Conservation (phyloP, 768 basidiomycete genomes). For the Termitomyces sp. region DNA sequence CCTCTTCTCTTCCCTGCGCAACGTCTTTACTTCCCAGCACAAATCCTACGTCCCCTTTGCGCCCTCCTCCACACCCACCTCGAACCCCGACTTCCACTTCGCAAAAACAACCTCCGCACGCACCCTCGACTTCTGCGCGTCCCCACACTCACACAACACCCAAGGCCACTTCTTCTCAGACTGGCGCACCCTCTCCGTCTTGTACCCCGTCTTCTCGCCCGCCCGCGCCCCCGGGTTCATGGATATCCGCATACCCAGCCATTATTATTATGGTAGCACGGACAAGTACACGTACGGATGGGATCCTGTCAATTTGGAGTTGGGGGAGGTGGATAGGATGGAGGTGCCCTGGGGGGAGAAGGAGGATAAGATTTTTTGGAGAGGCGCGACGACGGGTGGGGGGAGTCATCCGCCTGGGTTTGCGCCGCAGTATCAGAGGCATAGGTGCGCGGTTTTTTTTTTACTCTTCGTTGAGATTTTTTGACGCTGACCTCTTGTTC, state of each 20-base stretch:
- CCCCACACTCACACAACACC: slow-evolving; percentile 79
- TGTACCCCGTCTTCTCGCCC: slow-evolving; percentile 95
- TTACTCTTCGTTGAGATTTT: too few species aligned
- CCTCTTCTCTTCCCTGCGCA: slow-evolving; percentile 75
- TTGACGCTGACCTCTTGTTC: background rate
- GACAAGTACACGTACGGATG: slow-evolving; percentile 87
- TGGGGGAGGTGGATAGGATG: slow-evolving; percentile 80
- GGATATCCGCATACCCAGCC: slow-evolving; percentile 93
- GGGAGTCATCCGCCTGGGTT: slow-evolving; percentile 87
- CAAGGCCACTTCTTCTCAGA: slow-evolving; percentile 99
- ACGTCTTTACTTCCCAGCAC: slow-evolving; percentile 34
- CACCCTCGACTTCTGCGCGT: slow-evolving; percentile 72
- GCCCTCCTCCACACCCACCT: too few species aligned
- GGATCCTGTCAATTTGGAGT: slow-evolving; percentile 72
- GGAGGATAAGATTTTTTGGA: slow-evolving; percentile 86
- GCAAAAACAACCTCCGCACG: slow-evolving; percentile 52
- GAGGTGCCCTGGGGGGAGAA: slow-evolving; percentile 91
- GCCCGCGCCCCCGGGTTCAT: slow-evolving; percentile 82
- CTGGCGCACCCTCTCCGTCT: slow-evolving; percentile 82
- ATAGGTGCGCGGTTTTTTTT: too few species aligned
- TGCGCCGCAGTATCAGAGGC: slow-evolving; percentile 79
- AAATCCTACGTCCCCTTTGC: slow-evolving; percentile 27
- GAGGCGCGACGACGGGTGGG: slow-evolving; percentile 95
- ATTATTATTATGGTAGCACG: slow-evolving; percentile 91
- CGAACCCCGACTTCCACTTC: slow-evolving; percentile 62